These are phyloP conservation scores for Fusarium buxicola DNA, from an alignment of 2,329 filamentous ascomycete genomes.

Conservation along the genomic window DNA sequence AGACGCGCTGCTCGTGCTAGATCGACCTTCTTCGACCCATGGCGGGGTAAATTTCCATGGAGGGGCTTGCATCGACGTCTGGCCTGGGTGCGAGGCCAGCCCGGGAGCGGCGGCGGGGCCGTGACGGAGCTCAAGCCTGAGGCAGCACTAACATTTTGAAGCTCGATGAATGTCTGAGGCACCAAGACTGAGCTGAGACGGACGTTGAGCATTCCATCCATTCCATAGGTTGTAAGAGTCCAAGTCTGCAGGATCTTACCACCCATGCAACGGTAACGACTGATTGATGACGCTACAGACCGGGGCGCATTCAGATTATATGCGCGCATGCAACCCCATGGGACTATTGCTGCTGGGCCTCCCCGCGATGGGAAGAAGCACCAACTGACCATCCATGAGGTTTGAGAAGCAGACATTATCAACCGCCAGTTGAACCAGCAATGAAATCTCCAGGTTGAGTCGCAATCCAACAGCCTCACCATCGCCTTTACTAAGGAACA, in stretches of 20 bases:
- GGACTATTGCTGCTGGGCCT: conserved; percentile 10
- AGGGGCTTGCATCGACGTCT: conserved; percentile 41
- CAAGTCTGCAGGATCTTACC: conserved; percentile 1
- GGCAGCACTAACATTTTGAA: conserved; percentile 31
- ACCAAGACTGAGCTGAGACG: not conserved
- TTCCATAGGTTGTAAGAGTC: not conserved
- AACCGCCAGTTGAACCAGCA: not conserved
- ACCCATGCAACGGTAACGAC: conserved; percentile 11
- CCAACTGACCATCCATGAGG: no score
- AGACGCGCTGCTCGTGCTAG: conserved; percentile 46
- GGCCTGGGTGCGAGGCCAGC: conserved; percentile 7
- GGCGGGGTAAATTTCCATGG: conserved; percentile 53
- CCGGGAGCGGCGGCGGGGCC: conserved; percentile 14
- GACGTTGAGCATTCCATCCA: not conserved
- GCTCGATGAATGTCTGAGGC: conserved; percentile 14
- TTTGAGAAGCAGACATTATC: not conserved
- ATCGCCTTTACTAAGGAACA: no score
- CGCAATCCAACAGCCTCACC: no score
- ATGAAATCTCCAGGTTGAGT: no score
- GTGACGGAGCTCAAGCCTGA: conserved; percentile 25
- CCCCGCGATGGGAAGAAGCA: conserved; percentile 2
- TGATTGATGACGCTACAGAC: conserved; percentile 11
- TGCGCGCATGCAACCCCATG: conserved; percentile 25
- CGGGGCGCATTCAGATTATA: conserved; percentile 12
- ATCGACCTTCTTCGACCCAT: conserved; percentile 37